phyloP scores from a whole-genome alignment of 495 filamentous ascomycete genomes.

The Cercophora samala region DNA sequence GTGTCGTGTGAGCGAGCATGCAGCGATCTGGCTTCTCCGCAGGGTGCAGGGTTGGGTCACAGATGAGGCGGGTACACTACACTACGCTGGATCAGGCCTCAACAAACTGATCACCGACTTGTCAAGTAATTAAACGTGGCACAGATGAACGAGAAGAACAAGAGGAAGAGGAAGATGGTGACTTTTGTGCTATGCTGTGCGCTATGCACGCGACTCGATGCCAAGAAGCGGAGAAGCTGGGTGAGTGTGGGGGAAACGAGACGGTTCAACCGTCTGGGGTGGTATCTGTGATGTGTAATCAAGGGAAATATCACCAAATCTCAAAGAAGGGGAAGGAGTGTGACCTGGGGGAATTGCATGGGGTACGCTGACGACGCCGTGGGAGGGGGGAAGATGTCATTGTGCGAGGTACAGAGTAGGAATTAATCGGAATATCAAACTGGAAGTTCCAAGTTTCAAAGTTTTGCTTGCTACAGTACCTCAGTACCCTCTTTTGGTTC shows the following conservation, averaged over 20 bases:
- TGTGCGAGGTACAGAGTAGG: not conserved
- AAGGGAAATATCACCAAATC: not conserved
- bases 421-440: not conserved
- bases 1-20: not conserved
- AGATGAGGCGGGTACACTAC: not conserved
- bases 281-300: not conserved
- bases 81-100: not conserved
- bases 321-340: not conserved
- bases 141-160: not conserved
- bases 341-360: not conserved
- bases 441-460: no score
- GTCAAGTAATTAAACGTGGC: not conserved
- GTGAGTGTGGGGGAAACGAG: not conserved
- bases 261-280: not conserved
- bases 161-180: not conserved
- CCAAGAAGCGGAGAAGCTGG: constrained; percentile 7
- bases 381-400: not conserved
- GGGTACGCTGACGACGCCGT: not conserved
- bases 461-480: no score
- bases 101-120: not conserved
- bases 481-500: not conserved
- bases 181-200: not conserved
- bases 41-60: not conserved
- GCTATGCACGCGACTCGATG: not conserved
- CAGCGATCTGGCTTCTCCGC: not conserved